Conservation (phyloP, 164 flowering plant genomes). For the Chimonanthus salicifolius region DNA sequence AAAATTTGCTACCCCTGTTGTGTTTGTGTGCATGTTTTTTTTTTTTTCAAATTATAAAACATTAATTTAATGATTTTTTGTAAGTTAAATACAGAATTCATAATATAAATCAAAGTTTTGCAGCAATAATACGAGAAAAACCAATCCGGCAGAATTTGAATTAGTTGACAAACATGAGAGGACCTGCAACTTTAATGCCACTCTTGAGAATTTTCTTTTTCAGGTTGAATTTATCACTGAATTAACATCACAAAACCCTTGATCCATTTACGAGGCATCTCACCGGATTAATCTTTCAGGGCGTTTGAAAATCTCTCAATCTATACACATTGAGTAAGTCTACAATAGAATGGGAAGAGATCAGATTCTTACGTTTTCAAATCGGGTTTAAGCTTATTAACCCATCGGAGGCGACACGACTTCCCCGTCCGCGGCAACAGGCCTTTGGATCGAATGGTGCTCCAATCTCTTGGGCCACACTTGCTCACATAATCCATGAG, state of each 20-base stretch:
- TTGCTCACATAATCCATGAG: constrained; percentile 59
- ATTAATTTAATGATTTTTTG: background rate
- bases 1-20: constrained; percentile 69
- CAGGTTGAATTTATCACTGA: background rate
- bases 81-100: background rate
- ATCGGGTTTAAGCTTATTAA: constrained; percentile 87
- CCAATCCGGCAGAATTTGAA: background rate
- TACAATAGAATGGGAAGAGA: background rate
- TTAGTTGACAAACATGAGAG: background rate
- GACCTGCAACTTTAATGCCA: background rate
- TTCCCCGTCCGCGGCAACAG: constrained; percentile 85
- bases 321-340: background rate
- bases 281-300: background rate
- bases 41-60: background rate
- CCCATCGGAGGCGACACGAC: constrained; percentile 97
- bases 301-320: too few species aligned
- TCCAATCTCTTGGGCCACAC: constrained; percentile 91
- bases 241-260: background rate
- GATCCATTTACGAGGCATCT: background rate
- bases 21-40: constrained; percentile 1
- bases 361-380: constrained; percentile 56
- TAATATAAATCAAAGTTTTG: background rate
- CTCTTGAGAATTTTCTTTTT: background rate
- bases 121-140: background rate
- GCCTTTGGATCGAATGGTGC: constrained; percentile 99